A percentile compares a stretch with the other conserved stretches of the same genome.
phyloP scores from a whole-genome alignment of 2,329 filamentous ascomycete species.

The Aspergillus sojae region DNA sequence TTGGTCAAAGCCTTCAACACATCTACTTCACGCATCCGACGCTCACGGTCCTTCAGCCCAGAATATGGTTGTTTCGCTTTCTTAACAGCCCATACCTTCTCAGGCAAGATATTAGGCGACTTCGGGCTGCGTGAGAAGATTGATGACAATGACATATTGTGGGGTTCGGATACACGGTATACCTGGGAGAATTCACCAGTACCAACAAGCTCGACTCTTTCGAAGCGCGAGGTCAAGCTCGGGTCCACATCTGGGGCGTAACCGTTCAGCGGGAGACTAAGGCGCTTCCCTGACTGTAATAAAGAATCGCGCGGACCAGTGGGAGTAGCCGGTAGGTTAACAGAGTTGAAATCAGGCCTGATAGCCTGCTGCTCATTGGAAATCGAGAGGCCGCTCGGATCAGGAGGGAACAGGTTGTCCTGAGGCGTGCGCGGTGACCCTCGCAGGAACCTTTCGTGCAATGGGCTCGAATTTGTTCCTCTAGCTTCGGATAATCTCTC shows the following conservation, averaged over 20 bases:
- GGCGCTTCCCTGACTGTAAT: slow-evolving; percentile 60
- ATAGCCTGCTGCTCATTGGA: slow-evolving; percentile 55
- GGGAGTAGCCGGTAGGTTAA: slow-evolving; percentile 75
- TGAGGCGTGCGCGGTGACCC: slow-evolving; percentile 75
- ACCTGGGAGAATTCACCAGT: slow-evolving; percentile 93
- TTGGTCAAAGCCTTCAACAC: slow-evolving; percentile 76
- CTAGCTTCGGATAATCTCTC: slow-evolving; percentile 37
- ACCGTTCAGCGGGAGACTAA: slow-evolving; percentile 70
- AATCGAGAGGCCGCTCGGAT: slow-evolving; percentile 81
- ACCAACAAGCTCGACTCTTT: slow-evolving; percentile 77
- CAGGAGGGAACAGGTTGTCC: slow-evolving; percentile 72
- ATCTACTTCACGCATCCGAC: slow-evolving; percentile 81
- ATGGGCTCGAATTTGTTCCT: slow-evolving; percentile 55
- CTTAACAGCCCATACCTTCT: slow-evolving; percentile 85
- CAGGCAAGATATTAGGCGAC: slow-evolving; percentile 57
- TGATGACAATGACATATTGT: slow-evolving; percentile 40
- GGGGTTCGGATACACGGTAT: slow-evolving; percentile 68
- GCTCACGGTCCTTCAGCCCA: slow-evolving; percentile 76
- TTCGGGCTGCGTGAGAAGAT: slow-evolving; percentile 51
- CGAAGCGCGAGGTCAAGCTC: slow-evolving; percentile 73
- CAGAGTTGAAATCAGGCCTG: slow-evolving; percentile 45
- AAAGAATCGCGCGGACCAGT: slow-evolving; percentile 67
- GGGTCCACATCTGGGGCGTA: slow-evolving; percentile 75
- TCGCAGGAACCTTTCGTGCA: slow-evolving; percentile 57
- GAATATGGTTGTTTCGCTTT: slow-evolving; percentile 81